Base-by-base conservation (phyloP, 2,329 filamentous ascomycete species). In the Cadophora gregata region DNA sequence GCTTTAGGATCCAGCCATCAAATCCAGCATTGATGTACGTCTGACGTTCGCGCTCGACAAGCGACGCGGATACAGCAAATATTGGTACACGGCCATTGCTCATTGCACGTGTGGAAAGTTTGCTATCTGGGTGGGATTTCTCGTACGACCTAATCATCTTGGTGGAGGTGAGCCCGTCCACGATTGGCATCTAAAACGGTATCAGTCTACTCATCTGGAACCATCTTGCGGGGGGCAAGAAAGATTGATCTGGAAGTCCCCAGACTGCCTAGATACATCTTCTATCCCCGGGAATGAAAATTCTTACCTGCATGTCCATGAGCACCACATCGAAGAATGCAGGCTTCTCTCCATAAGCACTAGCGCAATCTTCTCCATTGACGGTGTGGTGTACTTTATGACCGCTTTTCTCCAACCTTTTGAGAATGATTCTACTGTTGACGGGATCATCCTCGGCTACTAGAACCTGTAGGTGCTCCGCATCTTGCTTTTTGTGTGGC, bases 1-100 rank as follows among this genome's bases (percentile, higher is more conserved):
- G 93, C 75, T 97, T 97, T 65, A 96, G 81, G 29, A 97, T 93
- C 93, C 93, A 97, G 27, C 91, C 93, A 71, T 97, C 93, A 71
- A 97, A 97, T 0, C 93, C 93, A 7, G 88, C 88, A 53, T 91
- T 84, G 51, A 93, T 85, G 71, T 97, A 97, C 0, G 79, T 85
- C 48, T 89, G 82, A 60, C 81, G 85, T 53, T 93, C 86, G 21
- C 83, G 85, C 76, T 97, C 93, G 1, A 91, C 75, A 1, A 97
- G 81, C 0, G 92, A 95, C 8, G 93, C 93, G 0, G 93, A 97
- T 0, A 97, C 93, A 0, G 93, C 93, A 72, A 97, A 93, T 60
- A 97, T 90, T 0, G 93, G 92, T 1, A 94, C 84, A 36, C 90
- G 86, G 27, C 87, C 86, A 62, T 93, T 91, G 1, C 80, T 76